A percentile compares a stretch with the other conserved stretches of the same genome.
These are phyloP conservation scores for Juncus effusus DNA, from an alignment of 176 grass and related monocot genomes.

Conservation along the genomic window DNA sequence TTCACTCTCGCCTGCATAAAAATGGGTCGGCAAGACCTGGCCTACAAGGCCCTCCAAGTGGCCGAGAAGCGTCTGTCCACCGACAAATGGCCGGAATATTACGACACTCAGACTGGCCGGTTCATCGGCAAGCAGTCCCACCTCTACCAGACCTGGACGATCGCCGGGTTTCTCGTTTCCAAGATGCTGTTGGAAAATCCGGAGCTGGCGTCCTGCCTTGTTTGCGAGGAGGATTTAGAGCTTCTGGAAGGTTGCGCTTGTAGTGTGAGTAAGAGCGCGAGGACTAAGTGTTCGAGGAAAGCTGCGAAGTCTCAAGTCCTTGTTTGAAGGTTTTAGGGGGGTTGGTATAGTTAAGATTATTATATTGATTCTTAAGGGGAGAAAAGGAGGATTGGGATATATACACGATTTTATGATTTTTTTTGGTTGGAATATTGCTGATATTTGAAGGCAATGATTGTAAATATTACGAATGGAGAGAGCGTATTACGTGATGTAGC, in stretches of 20 bases:
- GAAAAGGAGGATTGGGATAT: neutral
- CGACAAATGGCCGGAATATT: constrained; percentile 96
- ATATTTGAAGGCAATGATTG: constrained; percentile 7
- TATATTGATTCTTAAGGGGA: no score
- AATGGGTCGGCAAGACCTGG: constrained; percentile 83
- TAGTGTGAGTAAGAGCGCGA: constrained; percentile 66
- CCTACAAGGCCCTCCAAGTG: constrained; percentile 63
- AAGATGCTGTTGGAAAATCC: constrained; percentile 83
- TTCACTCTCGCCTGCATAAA: constrained; percentile 97
- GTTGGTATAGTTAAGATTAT: neutral
- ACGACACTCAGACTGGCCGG: constrained; percentile 75
- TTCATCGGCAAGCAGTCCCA: constrained; percentile 89
- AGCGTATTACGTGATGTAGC: no score
- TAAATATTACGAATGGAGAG: constrained; percentile 10
- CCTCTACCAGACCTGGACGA: constrained; percentile 88
- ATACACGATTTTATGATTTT: no score
- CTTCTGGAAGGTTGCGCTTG: constrained; percentile 91
- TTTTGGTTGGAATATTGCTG: no score
- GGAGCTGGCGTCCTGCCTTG: constrained; percentile 61
- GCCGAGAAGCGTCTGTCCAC: constrained; percentile 75
- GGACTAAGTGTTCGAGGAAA: constrained; percentile 78
- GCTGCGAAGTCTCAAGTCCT: constrained; percentile 80
- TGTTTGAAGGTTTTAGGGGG: constrained; percentile 40
- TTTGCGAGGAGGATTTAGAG: constrained; percentile 91
- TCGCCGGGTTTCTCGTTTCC: constrained; percentile 79